Base-by-base conservation (phyloP, 345 rosid species). In the Mercurialis annua region DNA sequence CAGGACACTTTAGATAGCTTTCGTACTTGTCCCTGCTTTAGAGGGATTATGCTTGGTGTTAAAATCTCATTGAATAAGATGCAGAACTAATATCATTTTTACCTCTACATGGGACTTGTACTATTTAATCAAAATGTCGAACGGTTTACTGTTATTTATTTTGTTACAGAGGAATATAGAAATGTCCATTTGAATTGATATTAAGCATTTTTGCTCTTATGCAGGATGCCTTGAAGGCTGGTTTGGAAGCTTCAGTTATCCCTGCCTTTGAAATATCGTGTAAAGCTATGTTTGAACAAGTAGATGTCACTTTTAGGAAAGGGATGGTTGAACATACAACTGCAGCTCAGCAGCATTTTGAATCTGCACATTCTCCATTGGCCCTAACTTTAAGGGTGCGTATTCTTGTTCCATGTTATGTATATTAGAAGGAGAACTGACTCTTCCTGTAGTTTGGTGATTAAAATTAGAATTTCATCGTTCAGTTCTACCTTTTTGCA, bases 251-350 rank as follows among this genome's bases (percentile, higher is more conserved):
- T 62, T 91, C 88, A 26, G 71, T 89, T 61, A 74, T 89, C 66
- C 99, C 99, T 77, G 86, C 97, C 67, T 93, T 93, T 81, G 96
- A 93, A 81, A 86, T 71, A 82, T 81, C 97, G 18, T 93, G 95
- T 82, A 87, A 84, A 81, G 81, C 88, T 42, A 85, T 91, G 96
- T 93, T 93, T 80, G 96, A 85, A 53, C 97, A 93, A 83, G 82
- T 93, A 0, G 94, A 93, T 81, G 70, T 88, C 31, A 71, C 95
- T 27, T 91, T 93, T 64, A 92, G 83, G 78, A 87, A 83, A 75
- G 97, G 95, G 77, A 80, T 93, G 69, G 64, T 73, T 20, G 92
- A 91, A 71, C 96, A 89, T 82, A 84, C 87, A 75, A 74, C 74
- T 58, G 84, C 95, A 52, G 85, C 90, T 52, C 85, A 83, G 77